Conservation (phyloP, 2,329 filamentous ascomycete species). For the Alternaria tenuissima region DNA sequence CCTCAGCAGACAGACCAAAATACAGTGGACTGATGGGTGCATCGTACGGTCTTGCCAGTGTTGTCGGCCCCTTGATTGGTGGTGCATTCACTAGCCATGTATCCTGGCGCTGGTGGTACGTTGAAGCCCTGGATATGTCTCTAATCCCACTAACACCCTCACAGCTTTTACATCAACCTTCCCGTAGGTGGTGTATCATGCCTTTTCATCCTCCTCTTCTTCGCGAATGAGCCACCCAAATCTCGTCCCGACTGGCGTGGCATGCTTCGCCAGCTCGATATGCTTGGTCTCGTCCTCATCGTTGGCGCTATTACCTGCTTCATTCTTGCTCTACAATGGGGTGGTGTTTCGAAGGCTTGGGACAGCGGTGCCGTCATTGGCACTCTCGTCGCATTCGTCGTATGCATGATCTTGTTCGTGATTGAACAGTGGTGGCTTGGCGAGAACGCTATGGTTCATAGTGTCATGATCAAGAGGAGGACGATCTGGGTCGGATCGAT, state of each 20-base stretch:
- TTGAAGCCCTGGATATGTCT: neutral
- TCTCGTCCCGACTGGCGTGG: constrained; percentile 35
- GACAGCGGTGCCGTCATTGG: constrained; percentile 54
- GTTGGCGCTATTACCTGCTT: constrained; percentile 53
- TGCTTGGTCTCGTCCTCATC: constrained; percentile 52
- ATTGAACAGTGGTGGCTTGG: constrained; percentile 48
- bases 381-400: constrained; percentile 54
- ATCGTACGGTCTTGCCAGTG: constrained; percentile 46
- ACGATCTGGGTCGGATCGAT: constrained; percentile 45
- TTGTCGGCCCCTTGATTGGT: constrained; percentile 54
- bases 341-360: constrained; percentile 44
- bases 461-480: constrained; percentile 51
- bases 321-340: constrained; percentile 59
- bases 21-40: constrained; percentile 50
- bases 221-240: constrained; percentile 33
- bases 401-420: constrained; percentile 49
- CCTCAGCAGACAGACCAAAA: constrained; percentile 52
- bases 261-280: constrained; percentile 57
- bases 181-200: constrained; percentile 54
- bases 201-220: constrained; percentile 43
- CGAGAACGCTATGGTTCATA: constrained; percentile 54
- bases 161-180: constrained; percentile 52
- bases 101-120: constrained; percentile 53
- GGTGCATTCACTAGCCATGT: constrained; percentile 51
- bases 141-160: neutral